These are phyloP conservation scores for Leccinum barrowsii DNA, from an alignment of 768 basidiomycete genomes.

Conservation along the genomic window DNA sequence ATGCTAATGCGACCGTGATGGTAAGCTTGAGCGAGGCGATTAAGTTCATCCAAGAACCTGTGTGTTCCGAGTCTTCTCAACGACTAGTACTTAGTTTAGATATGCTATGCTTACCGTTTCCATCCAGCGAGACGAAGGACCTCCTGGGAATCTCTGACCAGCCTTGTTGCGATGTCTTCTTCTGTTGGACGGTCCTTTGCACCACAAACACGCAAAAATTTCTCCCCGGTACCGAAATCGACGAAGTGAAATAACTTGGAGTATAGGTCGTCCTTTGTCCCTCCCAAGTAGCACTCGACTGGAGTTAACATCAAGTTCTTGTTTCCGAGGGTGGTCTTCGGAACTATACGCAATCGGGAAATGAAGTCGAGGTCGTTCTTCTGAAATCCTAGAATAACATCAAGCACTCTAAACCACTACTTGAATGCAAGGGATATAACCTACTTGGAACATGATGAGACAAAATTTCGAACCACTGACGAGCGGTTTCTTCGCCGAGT, in stretches of 20 bases:
- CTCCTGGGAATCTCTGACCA: constrained; percentile 58
- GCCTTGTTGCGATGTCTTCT: constrained; percentile 64
- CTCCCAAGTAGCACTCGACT: constrained; percentile 51
- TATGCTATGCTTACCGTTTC: constrained; percentile 29
- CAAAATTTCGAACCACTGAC: constrained; percentile 61
- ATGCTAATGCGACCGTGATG: background rate
- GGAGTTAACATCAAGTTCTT: constrained; percentile 40
- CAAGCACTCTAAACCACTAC: constrained; percentile 24
- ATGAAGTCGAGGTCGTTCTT: constrained; percentile 52
- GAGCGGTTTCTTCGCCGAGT: constrained; percentile 50
- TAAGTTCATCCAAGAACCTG: constrained; percentile 34
- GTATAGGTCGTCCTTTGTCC: constrained; percentile 54
- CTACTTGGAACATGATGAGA: constrained; percentile 55
- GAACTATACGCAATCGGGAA: constrained; percentile 60
- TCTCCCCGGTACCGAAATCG: constrained; percentile 76
- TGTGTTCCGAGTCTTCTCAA: background rate
- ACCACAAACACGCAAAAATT: constrained; percentile 82
- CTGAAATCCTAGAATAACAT: constrained; percentile 47
- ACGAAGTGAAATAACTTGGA: constrained; percentile 45
- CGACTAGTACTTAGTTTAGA: background rate
- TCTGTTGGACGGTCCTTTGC: constrained; percentile 80
- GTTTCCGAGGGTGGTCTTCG: constrained; percentile 35
- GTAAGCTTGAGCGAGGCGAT: background rate
- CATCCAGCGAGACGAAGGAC: constrained; percentile 72
- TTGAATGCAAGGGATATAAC: constrained; percentile 37